Evolutionary conservation across 495 filamentous ascomycete species (phyloP).

Genomic region (Articulospora tetracladia): DNA sequence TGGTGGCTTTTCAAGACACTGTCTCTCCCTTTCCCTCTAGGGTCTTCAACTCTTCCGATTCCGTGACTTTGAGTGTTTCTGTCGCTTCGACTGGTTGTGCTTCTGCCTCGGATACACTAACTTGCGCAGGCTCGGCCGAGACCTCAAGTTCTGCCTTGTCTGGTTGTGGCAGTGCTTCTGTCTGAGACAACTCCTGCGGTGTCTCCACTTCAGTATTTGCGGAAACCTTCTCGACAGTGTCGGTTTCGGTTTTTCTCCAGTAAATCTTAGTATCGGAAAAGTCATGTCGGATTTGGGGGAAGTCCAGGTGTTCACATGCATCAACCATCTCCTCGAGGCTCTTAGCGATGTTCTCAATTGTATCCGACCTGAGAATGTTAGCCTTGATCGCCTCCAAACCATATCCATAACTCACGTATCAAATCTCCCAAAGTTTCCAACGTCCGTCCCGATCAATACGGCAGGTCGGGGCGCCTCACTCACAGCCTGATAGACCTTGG

Average conservation of each 20-base stretch:
- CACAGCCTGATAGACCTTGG: constrained; percentile 29
- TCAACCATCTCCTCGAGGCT: constrained; percentile 15
- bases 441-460: constrained; percentile 23
- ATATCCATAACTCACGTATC: constrained; percentile 13
- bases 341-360: constrained; percentile 1
- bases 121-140: too few species aligned
- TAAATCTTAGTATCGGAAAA: constrained; percentile 29
- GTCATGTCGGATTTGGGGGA: constrained; percentile 24
- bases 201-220: too few species aligned
- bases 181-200: neutral
- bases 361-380: constrained; percentile 4
- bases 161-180: neutral
- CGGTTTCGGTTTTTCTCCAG: constrained; percentile 9
- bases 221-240: neutral
- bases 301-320: constrained; percentile 16
- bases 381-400: neutral
- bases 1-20: neutral
- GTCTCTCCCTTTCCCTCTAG: neutral
- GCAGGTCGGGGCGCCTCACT: constrained; percentile 8
- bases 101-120: too few species aligned
- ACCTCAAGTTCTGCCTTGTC: neutral
- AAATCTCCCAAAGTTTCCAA: constrained; percentile 22
- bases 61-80: too few species aligned
- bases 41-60: neutral
- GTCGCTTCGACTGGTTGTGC: too few species aligned